Evolutionary conservation across 2,329 filamentous ascomycete species (phyloP).

Genomic region (Phyllosticta citrichinensis): DNA sequence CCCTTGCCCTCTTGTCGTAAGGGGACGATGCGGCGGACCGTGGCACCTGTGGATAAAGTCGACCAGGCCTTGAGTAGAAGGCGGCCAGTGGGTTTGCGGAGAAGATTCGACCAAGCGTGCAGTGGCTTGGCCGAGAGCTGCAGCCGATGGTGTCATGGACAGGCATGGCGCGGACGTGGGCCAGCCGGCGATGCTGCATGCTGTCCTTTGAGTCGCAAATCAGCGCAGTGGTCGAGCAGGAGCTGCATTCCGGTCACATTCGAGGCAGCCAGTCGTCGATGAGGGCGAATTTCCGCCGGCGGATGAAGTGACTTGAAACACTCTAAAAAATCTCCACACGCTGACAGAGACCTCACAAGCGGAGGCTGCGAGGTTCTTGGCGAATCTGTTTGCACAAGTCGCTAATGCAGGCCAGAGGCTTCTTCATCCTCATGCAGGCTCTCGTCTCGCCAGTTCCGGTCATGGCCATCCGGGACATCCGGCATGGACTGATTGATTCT

Average conservation of each 20-base stretch:
- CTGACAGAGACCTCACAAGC: background rate
- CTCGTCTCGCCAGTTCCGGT: background rate
- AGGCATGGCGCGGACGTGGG: background rate
- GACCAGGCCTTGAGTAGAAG: background rate
- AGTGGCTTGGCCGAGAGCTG: background rate
- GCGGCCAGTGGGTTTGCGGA: background rate
- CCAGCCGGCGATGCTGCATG: background rate
- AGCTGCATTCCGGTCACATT: background rate
- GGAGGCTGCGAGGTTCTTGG: background rate
- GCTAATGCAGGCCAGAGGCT: background rate
- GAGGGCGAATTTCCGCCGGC: background rate
- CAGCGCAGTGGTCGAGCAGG: background rate
- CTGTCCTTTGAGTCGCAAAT: background rate
- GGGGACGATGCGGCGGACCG: background rate
- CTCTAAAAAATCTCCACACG: background rate
- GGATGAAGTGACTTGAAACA: background rate
- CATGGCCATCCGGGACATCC: background rate
- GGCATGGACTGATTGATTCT: background rate
- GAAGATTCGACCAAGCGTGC: background rate
- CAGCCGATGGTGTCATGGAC: background rate
- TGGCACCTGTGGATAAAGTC: background rate
- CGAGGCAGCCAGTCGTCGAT: background rate
- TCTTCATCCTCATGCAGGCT: background rate
- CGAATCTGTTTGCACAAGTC: background rate
- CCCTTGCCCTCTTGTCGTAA: background rate